Percentiles rank a stretch among this genome's conserved stretches.
Evolutionary conservation across 2,329 filamentous ascomycete species (phyloP).

Genomic region (Sporothrix brunneoviolacea): DNA sequence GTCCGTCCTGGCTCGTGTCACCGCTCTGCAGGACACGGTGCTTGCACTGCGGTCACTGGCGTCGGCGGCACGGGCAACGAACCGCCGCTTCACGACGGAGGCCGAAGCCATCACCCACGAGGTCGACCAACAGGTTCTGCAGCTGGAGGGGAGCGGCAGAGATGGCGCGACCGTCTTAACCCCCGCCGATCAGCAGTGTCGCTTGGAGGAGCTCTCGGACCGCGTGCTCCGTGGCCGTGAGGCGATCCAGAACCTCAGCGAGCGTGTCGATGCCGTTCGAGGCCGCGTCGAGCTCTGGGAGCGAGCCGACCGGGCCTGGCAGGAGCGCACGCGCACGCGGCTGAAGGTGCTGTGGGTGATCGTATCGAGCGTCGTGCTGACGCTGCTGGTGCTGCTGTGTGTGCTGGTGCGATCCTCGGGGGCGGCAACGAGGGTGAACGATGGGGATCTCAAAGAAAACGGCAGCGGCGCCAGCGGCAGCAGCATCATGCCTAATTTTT

Average conservation of each 20-base stretch:
- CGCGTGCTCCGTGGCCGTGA: slow-evolving; percentile 55
- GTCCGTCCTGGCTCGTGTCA: slow-evolving; percentile 62
- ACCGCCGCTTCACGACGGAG: slow-evolving; percentile 53
- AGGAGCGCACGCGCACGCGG: slow-evolving; percentile 58
- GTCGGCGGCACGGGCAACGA: slow-evolving; percentile 50
- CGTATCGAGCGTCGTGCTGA: slow-evolving; percentile 41
- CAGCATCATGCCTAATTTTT: too few species aligned
- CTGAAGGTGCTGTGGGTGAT: slow-evolving; percentile 59
- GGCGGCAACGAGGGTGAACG: slow-evolving; percentile 22
- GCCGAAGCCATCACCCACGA: slow-evolving; percentile 54
- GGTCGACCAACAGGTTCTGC: slow-evolving; percentile 48
- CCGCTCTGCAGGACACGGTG: slow-evolving; percentile 57
- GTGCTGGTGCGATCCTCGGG: slow-evolving; percentile 22
- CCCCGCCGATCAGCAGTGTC: slow-evolving; percentile 58
- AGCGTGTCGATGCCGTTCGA: slow-evolving; percentile 57
- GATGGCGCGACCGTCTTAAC: slow-evolving; percentile 45
- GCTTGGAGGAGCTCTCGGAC: slow-evolving; percentile 54
- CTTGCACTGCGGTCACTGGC: slow-evolving; percentile 61
- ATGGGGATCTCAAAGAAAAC: neutral
- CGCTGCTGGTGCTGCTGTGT: slow-evolving; percentile 40
- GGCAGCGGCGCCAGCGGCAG: neutral
- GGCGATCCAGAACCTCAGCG: slow-evolving; percentile 53
- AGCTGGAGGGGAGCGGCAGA: neutral
- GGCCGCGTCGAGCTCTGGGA: slow-evolving; percentile 62
- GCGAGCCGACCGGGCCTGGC: slow-evolving; percentile 58